These are phyloP conservation scores for Catenaria anguillulae DNA, from an alignment of 371 early-diverging fungal genomes.

Conservation along the genomic window DNA sequence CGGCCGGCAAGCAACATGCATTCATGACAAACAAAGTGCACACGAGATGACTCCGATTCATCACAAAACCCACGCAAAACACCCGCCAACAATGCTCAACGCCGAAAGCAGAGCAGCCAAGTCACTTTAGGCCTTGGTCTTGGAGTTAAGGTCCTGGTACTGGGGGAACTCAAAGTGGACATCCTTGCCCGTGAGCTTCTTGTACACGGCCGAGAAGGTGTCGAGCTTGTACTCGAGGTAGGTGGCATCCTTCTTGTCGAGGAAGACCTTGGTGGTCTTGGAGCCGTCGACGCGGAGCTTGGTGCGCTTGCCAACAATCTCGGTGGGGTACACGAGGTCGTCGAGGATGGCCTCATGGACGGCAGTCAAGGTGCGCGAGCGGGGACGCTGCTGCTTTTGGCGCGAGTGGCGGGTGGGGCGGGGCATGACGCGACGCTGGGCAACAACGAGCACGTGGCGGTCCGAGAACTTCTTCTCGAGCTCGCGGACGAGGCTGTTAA, in stretches of 20 bases:
- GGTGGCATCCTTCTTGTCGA: constrained; percentile 91
- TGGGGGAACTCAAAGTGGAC: constrained; percentile 89
- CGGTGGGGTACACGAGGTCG: constrained; percentile 93
- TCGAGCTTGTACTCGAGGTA: constrained; percentile 94
- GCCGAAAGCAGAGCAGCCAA: too few species aligned
- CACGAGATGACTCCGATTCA: too few species aligned
- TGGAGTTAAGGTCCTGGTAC: constrained; percentile 2
- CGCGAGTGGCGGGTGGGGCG: constrained; percentile 77
- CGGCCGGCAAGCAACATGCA: too few species aligned
- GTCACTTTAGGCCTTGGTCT: constrained; percentile 2
- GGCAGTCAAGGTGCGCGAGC: constrained; percentile 87
- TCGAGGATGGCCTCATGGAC: constrained; percentile 93
- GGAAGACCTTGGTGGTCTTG: constrained; percentile 86
- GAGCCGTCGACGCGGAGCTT: constrained; percentile 88
- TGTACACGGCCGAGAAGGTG: constrained; percentile 89
- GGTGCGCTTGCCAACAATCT: constrained; percentile 93
- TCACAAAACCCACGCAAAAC: too few species aligned
- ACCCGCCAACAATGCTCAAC: too few species aligned
- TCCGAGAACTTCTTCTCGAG: constrained; percentile 99
- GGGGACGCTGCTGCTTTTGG: constrained; percentile 81
- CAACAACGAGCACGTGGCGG: constrained; percentile 89
- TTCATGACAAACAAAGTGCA: too few species aligned
- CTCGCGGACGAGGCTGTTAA: constrained; percentile 80
- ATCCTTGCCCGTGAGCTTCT: constrained; percentile 89
- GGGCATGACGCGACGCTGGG: constrained; percentile 87